Base-by-base conservation (phyloP, 2,329 filamentous ascomycete genomes). In the Ascocoryne sarcoides region DNA sequence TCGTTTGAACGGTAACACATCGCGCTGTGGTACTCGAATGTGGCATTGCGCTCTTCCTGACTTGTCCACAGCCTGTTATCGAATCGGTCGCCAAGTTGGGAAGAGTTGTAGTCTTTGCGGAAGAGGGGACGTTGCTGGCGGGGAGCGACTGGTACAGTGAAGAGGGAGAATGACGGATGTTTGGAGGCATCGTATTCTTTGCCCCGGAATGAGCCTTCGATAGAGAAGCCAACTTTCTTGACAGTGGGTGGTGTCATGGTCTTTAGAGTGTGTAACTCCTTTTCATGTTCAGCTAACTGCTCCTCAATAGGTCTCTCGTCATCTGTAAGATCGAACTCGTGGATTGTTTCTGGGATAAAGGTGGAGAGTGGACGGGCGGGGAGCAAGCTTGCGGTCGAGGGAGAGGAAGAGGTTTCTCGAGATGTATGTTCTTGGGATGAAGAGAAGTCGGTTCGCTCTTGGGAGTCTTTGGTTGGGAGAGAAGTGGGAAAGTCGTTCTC, bases 151-250 rank as follows among this genome's bases (percentile, higher is more conserved):
- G n/a, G n/a, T n/a, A n/a, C n/a, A n/a, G n/a, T n/a, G n/a, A n/a
- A n/a, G n/a, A n/a, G n/a, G n/a, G n/a, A n/a, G n/a, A n/a, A n/a
- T n/a, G n/a, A n/a, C n/a, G n/a, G n/a, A n/a, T n/a, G n/a, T n/a
- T n/a, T n/a, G n/a, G n/a, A n/a, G 4, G 17, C 31, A 20, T 43
- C 37, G 29, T 54, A 57, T 15, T 51, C 43, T 1, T 43, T 14
- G 5, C 54, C 53, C 0, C 42, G 45, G 14, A 43, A 26, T 12
- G 30, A 43, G 5, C 45, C 45, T 5, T 36, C 33, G 2, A 40
- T 14, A 12, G 39, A 18, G 15, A 55, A 52, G 2, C 53, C 54
- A n/a, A 41, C 44, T 18, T 49, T 50, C 2, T 51, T 28, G 4
- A 56, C 42, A 10, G 32, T 37, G 5, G 54, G 50, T 1, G 32